phyloP scores from a whole-genome alignment of 306 rosid species.

The Castanea crenata region DNA sequence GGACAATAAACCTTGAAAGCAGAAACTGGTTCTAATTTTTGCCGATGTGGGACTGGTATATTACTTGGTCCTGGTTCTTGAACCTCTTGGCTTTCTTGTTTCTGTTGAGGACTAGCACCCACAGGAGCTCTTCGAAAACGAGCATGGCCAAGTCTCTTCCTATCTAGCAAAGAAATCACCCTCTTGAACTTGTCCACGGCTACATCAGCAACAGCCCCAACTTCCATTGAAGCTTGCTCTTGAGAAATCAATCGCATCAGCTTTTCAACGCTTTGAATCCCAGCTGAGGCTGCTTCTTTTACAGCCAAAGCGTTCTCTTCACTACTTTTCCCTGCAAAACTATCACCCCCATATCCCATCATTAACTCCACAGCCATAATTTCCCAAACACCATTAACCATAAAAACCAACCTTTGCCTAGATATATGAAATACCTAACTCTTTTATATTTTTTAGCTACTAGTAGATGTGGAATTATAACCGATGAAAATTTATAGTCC shows the following conservation, averaged over 20 bases:
- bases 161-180: constrained; percentile 62
- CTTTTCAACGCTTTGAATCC: constrained; percentile 67
- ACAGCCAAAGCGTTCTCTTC: constrained; percentile 32
- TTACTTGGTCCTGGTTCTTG: constrained; percentile 7
- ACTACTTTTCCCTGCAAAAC: constrained; percentile 16
- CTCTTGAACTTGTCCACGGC: constrained; percentile 62
- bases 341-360: constrained; percentile 26
- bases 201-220: constrained; percentile 44
- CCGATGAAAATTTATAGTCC: neutral
- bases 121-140: constrained; percentile 63
- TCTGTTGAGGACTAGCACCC: neutral
- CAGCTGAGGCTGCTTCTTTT: constrained; percentile 70
- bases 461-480: neutral
- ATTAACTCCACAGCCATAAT: constrained; percentile 50
- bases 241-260: constrained; percentile 53
- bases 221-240: constrained; percentile 14
- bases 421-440: neutral
- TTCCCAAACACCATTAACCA: neutral
- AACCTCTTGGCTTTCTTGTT: constrained; percentile 9
- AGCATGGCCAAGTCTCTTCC: constrained; percentile 66
- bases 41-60: neutral
- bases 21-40: constrained; percentile 35
- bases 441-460: neutral
- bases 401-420: neutral
- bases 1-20: constrained; percentile 71